Conservation (phyloP, 1,284 basidiomycete genomes). For the Ceratobasidium sp. region DNA sequence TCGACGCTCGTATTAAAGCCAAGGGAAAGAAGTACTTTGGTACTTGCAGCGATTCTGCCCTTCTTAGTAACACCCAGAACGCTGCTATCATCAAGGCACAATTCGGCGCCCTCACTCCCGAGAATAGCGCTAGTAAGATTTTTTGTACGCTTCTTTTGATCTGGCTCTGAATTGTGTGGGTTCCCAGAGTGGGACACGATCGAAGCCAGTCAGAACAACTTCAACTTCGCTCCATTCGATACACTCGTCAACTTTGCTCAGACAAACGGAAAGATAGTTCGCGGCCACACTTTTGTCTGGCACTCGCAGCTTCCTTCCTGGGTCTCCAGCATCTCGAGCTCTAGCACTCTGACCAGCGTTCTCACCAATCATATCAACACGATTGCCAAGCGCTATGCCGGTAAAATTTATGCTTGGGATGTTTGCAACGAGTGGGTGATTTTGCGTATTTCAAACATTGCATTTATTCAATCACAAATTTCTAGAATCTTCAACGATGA, state of each 20-base stretch:
- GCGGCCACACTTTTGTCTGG: slow-evolving; percentile 52
- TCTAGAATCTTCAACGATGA: slow-evolving; percentile 53
- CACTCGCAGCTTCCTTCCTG: slow-evolving; percentile 59
- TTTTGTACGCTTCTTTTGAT: too few relatives aligned
- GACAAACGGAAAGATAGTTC: slow-evolving; percentile 29
- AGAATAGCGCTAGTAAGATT: slow-evolving; percentile 39
- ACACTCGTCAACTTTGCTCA: slow-evolving; percentile 28
- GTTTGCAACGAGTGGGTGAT: slow-evolving; percentile 49
- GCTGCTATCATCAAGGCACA: slow-evolving; percentile 19
- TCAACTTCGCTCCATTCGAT: slow-evolving; percentile 17
- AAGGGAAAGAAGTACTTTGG: slow-evolving; percentile 44
- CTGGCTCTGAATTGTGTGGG: neutral
- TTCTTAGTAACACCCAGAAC: slow-evolving; percentile 17
- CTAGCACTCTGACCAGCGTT: slow-evolving; percentile 46
- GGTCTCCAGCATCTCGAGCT: slow-evolving; percentile 49
- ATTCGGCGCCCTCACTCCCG: slow-evolving; percentile 38
- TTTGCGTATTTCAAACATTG: too few relatives aligned
- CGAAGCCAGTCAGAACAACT: slow-evolving; percentile 39
- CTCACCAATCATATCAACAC: slow-evolving; percentile 55
- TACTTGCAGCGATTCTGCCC: slow-evolving; percentile 25
- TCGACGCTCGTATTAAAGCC: slow-evolving; percentile 48
- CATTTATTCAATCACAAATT: neutral
- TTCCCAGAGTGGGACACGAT: slow-evolving; percentile 37
- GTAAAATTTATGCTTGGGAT: slow-evolving; percentile 57
- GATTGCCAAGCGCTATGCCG: slow-evolving; percentile 54